Base-by-base conservation (phyloP, 352 stramenopile genomes). In the Phytopythium ostracodes region DNA sequence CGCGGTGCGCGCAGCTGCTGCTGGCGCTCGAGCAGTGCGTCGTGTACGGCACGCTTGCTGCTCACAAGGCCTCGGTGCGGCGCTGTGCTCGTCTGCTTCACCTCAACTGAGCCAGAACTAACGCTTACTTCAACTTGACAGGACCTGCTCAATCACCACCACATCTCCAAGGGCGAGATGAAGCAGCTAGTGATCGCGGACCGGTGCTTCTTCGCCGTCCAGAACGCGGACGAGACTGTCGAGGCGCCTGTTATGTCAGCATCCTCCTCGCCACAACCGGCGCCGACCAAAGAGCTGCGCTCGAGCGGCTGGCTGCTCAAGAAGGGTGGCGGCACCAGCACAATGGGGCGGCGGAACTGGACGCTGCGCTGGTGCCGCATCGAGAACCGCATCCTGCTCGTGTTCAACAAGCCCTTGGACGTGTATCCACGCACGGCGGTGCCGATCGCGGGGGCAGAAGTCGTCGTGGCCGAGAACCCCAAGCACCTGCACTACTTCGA, bases 401-500 rank as follows among this genome's bases (percentile, higher is more conserved):
- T 92, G 27, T 92, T 89, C 60, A 73, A 71, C 5, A 67, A 73
- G 5, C 77, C 80, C 2, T 74, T 59, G 0, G 81, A 91, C 58
- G 56, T 52, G n/a, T 63, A 79, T 10, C 81, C 85, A 17, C 81
- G 83, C 56, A 78, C 82, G 18, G 79, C 85, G 14, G 83, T 94
- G 43, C 68, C 83, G 17, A 59, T 94, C 2, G 81, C 89, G 43
- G 76, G 81, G 20, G 79, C 85, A 5, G 74, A 87, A 36, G 68
- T 94, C 24, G 77, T 73, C 22, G 68, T 94, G 3, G 54, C 81
- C 14, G 76, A 87, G 51, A 92, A 92, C 64, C 70, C 84, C 29
- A 84, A 84, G 53, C 80, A 85, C 36, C 79, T 74, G 44, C 87
- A 82, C 62, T 92, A 91, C 78, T 94, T 94, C 65, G 85, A 94